Conservation (phyloP, 1,284 basidiomycete species). For the Hortiboletus rubellus region DNA sequence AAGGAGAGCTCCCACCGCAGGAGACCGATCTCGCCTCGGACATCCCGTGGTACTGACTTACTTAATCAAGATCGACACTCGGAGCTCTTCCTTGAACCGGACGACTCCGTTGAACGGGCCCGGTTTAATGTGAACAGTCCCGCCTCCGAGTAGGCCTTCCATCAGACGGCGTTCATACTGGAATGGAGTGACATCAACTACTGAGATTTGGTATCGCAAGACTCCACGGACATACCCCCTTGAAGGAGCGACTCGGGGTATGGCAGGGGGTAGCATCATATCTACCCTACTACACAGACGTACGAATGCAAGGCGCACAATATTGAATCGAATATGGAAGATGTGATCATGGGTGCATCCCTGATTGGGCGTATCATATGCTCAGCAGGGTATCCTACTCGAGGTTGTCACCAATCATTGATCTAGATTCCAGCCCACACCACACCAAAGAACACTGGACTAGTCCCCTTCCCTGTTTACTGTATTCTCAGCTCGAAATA, state of each 20-base stretch:
- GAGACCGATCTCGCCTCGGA: constrained; percentile 19
- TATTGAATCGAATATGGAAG: constrained; percentile 2
- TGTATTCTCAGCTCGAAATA: background rate
- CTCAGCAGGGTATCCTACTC: constrained; percentile 7
- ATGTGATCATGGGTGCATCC: constrained; percentile 8
- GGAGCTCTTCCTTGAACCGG: background rate
- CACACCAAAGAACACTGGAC: background rate
- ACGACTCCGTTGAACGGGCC: background rate
- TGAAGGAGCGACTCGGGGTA: too few species aligned
- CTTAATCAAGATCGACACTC: constrained; percentile 28
- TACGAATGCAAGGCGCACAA: background rate
- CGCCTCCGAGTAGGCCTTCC: background rate
- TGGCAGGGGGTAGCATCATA: too few species aligned
- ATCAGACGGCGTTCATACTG: constrained; percentile 26
- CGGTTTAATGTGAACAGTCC: constrained; percentile 13
- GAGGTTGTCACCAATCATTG: constrained; percentile 6
- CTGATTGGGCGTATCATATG: constrained; percentile 5
- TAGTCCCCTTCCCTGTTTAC: background rate
- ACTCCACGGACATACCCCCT: too few species aligned
- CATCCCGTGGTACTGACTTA: constrained; percentile 22
- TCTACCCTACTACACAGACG: background rate
- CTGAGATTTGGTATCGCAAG: background rate
- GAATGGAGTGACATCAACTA: background rate
- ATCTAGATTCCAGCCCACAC: constrained; percentile 26
- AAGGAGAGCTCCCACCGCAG: constrained; percentile 12